phyloP scores from a whole-genome alignment of 1,284 basidiomycete species.

The Peniophora sp. region DNA sequence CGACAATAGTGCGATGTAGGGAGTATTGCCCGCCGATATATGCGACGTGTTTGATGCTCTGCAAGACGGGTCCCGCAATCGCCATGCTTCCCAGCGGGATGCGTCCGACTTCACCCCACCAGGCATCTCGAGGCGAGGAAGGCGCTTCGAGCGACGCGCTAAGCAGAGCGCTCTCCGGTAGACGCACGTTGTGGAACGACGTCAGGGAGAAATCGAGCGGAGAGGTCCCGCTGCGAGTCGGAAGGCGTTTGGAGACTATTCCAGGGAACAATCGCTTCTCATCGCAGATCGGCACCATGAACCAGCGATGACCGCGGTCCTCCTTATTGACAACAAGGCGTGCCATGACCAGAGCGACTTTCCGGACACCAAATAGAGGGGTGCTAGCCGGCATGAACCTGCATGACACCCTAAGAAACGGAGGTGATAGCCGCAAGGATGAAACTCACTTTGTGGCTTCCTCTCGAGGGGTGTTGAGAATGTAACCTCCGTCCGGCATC shows the following conservation, averaged over 20 bases:
- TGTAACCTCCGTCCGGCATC: conserved; percentile 25
- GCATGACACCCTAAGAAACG: neutral
- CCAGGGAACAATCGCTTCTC: neutral
- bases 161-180: conserved; percentile 28
- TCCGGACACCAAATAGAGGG: conserved; percentile 24
- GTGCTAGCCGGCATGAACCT: conserved; percentile 39
- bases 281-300: neutral
- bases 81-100: conserved; percentile 24
- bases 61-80: conserved; percentile 16
- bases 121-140: conserved; percentile 18
- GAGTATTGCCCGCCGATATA: conserved; percentile 31
- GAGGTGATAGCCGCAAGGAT: neutral
- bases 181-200: conserved; percentile 27
- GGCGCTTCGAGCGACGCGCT: conserved; percentile 20
- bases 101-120: conserved; percentile 23
- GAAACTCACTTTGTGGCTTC: conserved; percentile 28
- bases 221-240: conserved; percentile 15
- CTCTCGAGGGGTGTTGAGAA: conserved; percentile 26
- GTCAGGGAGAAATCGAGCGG: conserved; percentile 33
- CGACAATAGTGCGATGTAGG: conserved; percentile 26
- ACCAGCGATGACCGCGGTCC: conserved; percentile 19
- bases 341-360: conserved; percentile 28
- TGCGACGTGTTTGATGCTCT: conserved; percentile 16
- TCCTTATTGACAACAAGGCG: conserved; percentile 23
- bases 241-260: neutral